Conservation (phyloP, 768 basidiomycete genomes). For the Leccinum truebloodii region DNA sequence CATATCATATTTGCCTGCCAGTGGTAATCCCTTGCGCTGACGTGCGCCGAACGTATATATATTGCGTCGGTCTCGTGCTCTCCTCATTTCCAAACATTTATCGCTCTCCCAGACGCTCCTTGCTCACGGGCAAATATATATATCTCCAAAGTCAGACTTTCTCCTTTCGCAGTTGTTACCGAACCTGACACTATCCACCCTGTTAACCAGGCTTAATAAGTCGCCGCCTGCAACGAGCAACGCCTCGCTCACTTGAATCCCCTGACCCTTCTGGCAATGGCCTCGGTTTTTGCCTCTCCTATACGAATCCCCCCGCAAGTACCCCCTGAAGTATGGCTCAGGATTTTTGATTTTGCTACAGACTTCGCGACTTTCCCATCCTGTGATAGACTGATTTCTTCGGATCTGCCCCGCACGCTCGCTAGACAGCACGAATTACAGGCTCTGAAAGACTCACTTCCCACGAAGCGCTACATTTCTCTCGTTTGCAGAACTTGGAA, state of each 20-base stretch:
- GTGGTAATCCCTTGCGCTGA: background rate
- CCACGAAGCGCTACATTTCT: slow-evolving; percentile 21
- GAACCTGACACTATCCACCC: background rate
- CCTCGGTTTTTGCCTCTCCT: background rate
- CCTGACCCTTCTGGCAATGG: slow-evolving; percentile 13
- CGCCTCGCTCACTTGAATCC: background rate
- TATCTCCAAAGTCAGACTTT: background rate
- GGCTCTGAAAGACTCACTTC: slow-evolving; percentile 23
- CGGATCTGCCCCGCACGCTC: slow-evolving; percentile 24
- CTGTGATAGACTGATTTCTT: slow-evolving; percentile 8
- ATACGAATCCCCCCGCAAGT: slow-evolving; percentile 8
- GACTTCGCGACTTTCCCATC: slow-evolving; percentile 13
- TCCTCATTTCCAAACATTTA: slow-evolving; percentile 5
- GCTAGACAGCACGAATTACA: slow-evolving; percentile 17
- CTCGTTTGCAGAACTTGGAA: slow-evolving; percentile 30
- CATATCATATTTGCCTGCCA: background rate
- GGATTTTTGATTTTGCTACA: slow-evolving; percentile 25
- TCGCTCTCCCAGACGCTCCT: slow-evolving; percentile 14
- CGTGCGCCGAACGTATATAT: background rate
- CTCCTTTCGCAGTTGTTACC: slow-evolving; percentile 6
- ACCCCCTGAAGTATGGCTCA: slow-evolving; percentile 33
- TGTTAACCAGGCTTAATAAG: background rate
- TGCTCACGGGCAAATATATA: slow-evolving; percentile 14
- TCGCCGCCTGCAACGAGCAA: background rate
- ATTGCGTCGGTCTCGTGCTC: background rate